Conservation (phyloP, 192 early-diverging fungal species). For the Linnemannia zychae region DNA sequence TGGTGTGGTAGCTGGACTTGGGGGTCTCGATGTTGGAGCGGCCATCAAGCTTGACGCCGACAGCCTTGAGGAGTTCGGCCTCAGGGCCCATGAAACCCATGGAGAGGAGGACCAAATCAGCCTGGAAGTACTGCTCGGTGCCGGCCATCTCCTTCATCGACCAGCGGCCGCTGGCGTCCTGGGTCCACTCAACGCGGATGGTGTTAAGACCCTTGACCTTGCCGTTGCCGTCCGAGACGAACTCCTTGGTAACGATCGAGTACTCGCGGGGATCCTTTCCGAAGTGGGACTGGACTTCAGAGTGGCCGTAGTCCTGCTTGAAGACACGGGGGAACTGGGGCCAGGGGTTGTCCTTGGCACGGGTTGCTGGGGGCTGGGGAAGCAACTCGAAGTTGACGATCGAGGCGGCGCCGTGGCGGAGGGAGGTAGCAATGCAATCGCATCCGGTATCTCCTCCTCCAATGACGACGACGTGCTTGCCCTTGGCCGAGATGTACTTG, state of each 20-base stretch:
- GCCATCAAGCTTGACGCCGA: slow-evolving; percentile 81
- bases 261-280: slow-evolving; percentile 97
- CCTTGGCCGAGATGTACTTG: slow-evolving; percentile 87
- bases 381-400: slow-evolving; percentile 98
- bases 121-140: slow-evolving; percentile 86
- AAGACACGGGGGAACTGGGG: slow-evolving; percentile 97
- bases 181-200: slow-evolving; percentile 96
- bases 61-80: slow-evolving; percentile 83
- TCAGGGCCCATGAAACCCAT: slow-evolving; percentile 98
- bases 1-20: slow-evolving; percentile 83
- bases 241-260: slow-evolving; percentile 96
- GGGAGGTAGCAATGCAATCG: slow-evolving; percentile 95
- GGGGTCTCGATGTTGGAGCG: slow-evolving; percentile 88
- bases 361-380: slow-evolving; percentile 88
- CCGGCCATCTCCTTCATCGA: slow-evolving; percentile 91
- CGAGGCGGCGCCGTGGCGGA: slow-evolving; percentile 91
- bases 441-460: slow-evolving; percentile 98
- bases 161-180: slow-evolving; percentile 83
- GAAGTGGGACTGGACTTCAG: slow-evolving; percentile 88
- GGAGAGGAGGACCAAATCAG: slow-evolving; percentile 93
- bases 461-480: slow-evolving; percentile 96
- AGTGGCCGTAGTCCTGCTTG: slow-evolving; percentile 97
- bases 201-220: slow-evolving; percentile 93
- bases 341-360: slow-evolving; percentile 96
- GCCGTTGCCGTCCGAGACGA: slow-evolving; percentile 86